Evolutionary conservation across 108 stramenopile genomes (phyloP), one percentile per base, ranked within the genome.

Genomic region (Pseudonitzschia pungens): DNA sequence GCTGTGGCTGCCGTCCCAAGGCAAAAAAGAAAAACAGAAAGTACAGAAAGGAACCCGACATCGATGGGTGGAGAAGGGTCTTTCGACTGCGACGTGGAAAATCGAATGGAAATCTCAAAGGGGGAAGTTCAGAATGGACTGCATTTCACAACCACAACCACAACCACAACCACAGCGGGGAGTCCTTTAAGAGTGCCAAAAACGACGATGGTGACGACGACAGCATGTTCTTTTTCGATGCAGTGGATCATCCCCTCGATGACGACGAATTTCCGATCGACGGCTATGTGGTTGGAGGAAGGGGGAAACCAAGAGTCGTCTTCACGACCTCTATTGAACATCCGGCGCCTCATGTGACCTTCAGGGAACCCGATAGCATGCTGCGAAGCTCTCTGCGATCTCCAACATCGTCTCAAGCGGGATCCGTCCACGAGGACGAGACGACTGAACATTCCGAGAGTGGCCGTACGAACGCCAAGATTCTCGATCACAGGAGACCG

Each of bases 191-290:
- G 54, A 55, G 36, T 28, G 20, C 15, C n/a, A 62, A 62, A 16
- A 41, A n/a, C 0, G 60, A 33, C 1, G 36, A 62, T 58, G 57
- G 27, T 20, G 60, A 62, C 41, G 60, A 40, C 20, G 60, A 62
- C 36, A 33, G 29, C n/a, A 62, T 62, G 45, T 73, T 64, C 52
- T 79, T 67, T 44, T 79, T 79, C 62, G 78, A 79, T 69, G 78
- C 78, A 21, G 78, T 67, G 14, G 64, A 79, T 51, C 50, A 62
- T 28, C 72, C 78, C 27, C 45, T 79, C 32, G 72, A 45, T 42
- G 78, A 79, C 20, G 78, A 73, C 1, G 78, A 79, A 65, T 70
- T 20, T 70, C 69, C 69, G 3, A 56, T 70, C 28, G 66, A 67
- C 50, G 66, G 66, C 14, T 67, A 67, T 24, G 66, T 28, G 7